Percentiles rank a stretch among this genome's conserved stretches.
These are phyloP conservation scores for Pythium pyrilobum DNA, from an alignment of 352 stramenopile genomes.

Conservation along the genomic window DNA sequence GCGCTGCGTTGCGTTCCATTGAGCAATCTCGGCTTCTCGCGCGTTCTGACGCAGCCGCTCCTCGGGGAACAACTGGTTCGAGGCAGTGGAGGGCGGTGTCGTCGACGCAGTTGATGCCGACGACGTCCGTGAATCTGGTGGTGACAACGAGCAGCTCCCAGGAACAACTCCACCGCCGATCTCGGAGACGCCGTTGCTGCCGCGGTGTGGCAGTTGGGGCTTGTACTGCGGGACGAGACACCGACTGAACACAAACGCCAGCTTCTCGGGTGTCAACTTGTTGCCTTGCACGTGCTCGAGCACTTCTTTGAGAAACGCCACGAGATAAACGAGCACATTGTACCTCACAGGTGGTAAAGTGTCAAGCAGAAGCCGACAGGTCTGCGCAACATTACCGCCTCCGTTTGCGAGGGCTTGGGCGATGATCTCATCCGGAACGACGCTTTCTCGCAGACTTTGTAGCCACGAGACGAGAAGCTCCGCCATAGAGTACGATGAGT, in stretches of 20 bases:
- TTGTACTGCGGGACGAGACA: constrained; percentile 58
- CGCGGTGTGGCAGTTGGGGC: constrained; percentile 1
- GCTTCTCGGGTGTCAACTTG: constrained; percentile 64
- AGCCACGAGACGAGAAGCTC: constrained; percentile 91
- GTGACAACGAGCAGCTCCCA: constrained; percentile 2
- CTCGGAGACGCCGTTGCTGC: constrained; percentile 9
- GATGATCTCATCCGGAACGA: constrained; percentile 85
- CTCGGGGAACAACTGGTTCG: constrained; percentile 44
- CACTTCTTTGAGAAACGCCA: constrained; percentile 95
- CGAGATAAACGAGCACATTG: constrained; percentile 97
- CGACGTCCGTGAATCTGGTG: constrained; percentile 19
- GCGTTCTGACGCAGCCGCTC: constrained; percentile 53
- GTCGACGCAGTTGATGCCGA: constrained; percentile 33
- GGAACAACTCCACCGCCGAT: neutral
- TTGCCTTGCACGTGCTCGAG: constrained; percentile 67
- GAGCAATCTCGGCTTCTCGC: constrained; percentile 45
- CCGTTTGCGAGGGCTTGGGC: constrained; percentile 46
- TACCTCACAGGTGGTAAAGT: constrained; percentile 92
- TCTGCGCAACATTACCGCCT: constrained; percentile 77
- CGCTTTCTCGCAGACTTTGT: constrained; percentile 83
- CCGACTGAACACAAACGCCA: constrained; percentile 70
- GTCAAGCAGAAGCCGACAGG: constrained; percentile 61
- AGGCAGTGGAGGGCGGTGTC: constrained; percentile 21
- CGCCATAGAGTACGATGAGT: constrained; percentile 88
- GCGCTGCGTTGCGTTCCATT: constrained; percentile 45